Percentiles rank a stretch among this genome's conserved stretches.
These are phyloP conservation scores for Lodderomyces parapsilosis DNA, from an alignment of 1,139 yeast species.

Conservation along the genomic window DNA sequence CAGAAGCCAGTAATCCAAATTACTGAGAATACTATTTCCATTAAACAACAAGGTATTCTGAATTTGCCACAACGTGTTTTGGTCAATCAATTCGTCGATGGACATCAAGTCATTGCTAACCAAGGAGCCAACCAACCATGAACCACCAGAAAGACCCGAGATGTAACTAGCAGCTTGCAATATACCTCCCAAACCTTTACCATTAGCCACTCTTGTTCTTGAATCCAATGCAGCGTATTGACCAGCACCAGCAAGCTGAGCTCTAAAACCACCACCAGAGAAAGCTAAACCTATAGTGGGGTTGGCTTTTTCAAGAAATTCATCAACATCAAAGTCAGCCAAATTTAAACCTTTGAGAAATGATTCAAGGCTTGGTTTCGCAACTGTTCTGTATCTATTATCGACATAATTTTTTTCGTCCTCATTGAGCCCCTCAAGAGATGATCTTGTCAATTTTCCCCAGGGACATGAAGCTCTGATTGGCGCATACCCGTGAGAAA, in stretches of 20 bases:
- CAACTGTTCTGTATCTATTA: constrained; percentile 45
- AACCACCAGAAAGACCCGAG: constrained; percentile 40
- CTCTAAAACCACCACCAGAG: constrained; percentile 92
- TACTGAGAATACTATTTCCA: constrained; percentile 26
- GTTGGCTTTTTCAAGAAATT: constrained; percentile 35
- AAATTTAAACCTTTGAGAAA: constrained; percentile 60
- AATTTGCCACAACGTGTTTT: constrained; percentile 19
- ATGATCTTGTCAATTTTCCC: constrained; percentile 4
- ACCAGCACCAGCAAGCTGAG: constrained; percentile 91
- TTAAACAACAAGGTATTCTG: constrained; percentile 20
- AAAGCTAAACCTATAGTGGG: constrained; percentile 54
- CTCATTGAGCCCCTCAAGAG: constrained; percentile 30
- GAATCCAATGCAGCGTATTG: constrained; percentile 76
- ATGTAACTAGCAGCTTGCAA: constrained; percentile 39
- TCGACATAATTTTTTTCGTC: constrained; percentile 43
- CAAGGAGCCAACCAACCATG: constrained; percentile 38
- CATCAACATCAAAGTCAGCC: constrained; percentile 54
- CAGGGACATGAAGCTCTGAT: constrained; percentile 57
- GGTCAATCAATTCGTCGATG: constrained; percentile 32
- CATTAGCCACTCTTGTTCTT: constrained; percentile 55
- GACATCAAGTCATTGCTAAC: constrained; percentile 34
- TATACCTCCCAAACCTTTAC: constrained; percentile 34
- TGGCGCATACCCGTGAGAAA: constrained; percentile 58
- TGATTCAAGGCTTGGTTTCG: constrained; percentile 51
- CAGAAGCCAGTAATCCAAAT: constrained; percentile 34